A percentile compares a stretch with the other conserved stretches of the same genome.
phyloP scores from a whole-genome alignment of 305 asterid species.

The Solanum hybrid region DNA sequence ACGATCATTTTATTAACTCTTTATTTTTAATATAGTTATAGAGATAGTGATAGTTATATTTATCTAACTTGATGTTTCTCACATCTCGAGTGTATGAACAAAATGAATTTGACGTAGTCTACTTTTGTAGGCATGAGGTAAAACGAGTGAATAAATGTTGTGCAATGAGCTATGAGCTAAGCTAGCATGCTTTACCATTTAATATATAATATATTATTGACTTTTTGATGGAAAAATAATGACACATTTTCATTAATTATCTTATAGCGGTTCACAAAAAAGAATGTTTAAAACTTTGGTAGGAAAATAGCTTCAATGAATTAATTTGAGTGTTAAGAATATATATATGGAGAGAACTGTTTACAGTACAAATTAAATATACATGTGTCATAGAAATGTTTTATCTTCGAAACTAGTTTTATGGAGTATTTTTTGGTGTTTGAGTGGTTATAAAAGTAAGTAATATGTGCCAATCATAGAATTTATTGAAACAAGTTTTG shows the following conservation, averaged over 20 bases:
- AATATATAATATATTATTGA: not conserved
- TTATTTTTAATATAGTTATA: not conserved
- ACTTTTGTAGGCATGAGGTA: not conserved
- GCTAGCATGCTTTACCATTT: not conserved
- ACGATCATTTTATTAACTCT: not conserved
- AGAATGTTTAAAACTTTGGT: not conserved
- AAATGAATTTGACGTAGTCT: not conserved
- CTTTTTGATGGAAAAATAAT: not conserved
- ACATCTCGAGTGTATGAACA: not conserved
- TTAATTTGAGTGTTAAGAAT: not conserved
- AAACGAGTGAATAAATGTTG: not conserved
- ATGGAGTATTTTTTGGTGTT: not conserved
- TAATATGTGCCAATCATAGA: not conserved
- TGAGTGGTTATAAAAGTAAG: not conserved
- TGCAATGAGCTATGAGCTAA: not conserved
- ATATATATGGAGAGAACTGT: not conserved
- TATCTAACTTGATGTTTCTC: not conserved
- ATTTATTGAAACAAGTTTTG: not conserved
- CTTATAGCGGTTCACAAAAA: not conserved
- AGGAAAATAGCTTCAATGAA: not conserved
- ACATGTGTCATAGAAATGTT: not conserved
- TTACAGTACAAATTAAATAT: not conserved
- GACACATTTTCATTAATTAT: not conserved
- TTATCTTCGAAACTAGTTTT: not conserved
- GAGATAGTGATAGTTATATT: not conserved